Base-by-base conservation (phyloP, 805 yeast genomes). In the Dipodascus albidus region DNA sequence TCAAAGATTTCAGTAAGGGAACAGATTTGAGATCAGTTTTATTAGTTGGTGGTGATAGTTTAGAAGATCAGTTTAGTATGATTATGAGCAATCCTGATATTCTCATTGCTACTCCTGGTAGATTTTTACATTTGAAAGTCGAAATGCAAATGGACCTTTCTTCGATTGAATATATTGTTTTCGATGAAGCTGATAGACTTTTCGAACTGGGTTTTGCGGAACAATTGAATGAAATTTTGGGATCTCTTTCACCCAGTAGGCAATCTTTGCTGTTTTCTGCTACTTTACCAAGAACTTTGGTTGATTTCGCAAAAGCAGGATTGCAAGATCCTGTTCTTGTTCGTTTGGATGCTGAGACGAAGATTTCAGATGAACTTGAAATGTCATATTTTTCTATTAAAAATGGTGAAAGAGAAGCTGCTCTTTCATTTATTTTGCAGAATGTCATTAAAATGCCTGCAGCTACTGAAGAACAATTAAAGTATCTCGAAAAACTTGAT, bases 291-390 rank as follows among this genome's bases (percentile, higher is more conserved):
- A 80, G 83, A 55, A 80, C 91, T 0, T 77, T 93, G 60, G 96
- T 93, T 23, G 97, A 91, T 62, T 93, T 93, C 72, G 99, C 99
- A 52, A 89, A 90, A 65, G 98, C 98, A 2, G 99, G 99, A 3
- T 75, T 93, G 50, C 78, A 83, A 1, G 91, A 89, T 64, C 99
- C 99, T 0, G 89, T 87, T 17, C 78, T 93, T 54, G 96, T 93
- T 17, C 78, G 99, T 62, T 73, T 93, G 56, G 99, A 93, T 72
- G 83, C 96, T 2, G 99, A 93, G 62, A 74, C 89, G 9, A 93
- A 90, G 63, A 80, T 93, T 35, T 85, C 96, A 1, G 96, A 90
- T 53, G 81, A 89, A 55, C 78, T 93, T 60, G 95, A 93, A 67
- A 86, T 90, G 95, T 82, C 87, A 2, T 93, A 86, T 61, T 74